Evolutionary conservation across 495 filamentous ascomycete genomes (phyloP).

Genomic region (Lichina pygmaea): DNA sequence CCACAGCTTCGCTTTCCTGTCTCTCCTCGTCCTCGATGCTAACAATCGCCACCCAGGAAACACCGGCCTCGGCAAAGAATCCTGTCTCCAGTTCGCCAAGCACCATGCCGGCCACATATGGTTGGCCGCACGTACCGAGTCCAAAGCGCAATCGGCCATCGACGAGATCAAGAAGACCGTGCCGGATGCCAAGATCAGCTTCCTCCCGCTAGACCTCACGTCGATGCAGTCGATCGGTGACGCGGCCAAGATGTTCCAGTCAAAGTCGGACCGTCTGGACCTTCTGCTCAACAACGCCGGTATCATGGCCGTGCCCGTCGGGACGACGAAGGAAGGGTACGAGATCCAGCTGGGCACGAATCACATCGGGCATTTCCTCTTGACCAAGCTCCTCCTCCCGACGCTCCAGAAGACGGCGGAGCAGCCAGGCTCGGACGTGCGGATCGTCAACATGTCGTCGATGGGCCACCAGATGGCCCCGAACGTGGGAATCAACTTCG

Average conservation of each 20-base stretch:
- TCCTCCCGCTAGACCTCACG: conserved; percentile 22
- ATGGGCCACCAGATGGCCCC: conserved; percentile 11
- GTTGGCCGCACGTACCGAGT: conserved; percentile 28
- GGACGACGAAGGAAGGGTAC: conserved; percentile 30
- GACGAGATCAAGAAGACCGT: conserved; percentile 18
- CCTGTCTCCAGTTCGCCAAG: conserved; percentile 29
- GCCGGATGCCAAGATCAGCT: conserved; percentile 19
- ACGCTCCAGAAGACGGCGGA: conserved; percentile 23
- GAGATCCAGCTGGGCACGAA: conserved; percentile 51
- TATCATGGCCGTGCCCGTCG: conserved; percentile 26
- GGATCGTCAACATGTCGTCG: conserved; percentile 20
- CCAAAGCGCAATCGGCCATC: conserved; percentile 24
- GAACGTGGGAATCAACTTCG: conserved; percentile 6
- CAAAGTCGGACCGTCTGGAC: conserved; percentile 14
- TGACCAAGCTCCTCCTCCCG: conserved; percentile 34
- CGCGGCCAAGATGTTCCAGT: conserved; percentile 19
- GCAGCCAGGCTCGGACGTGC: conserved; percentile 13
- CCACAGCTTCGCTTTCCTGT: no score
- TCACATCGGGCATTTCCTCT: conserved; percentile 37
- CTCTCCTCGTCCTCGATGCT: conserved; percentile 1
- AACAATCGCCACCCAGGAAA: conserved; percentile 20
- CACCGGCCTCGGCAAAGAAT: conserved; percentile 36
- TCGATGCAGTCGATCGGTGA: conserved; percentile 24
- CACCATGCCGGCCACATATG: conserved; percentile 35
- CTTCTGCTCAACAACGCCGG: conserved; percentile 42